phyloP scores from a whole-genome alignment of 2,329 filamentous ascomycete genomes.

The Intubia oerlemansii region DNA sequence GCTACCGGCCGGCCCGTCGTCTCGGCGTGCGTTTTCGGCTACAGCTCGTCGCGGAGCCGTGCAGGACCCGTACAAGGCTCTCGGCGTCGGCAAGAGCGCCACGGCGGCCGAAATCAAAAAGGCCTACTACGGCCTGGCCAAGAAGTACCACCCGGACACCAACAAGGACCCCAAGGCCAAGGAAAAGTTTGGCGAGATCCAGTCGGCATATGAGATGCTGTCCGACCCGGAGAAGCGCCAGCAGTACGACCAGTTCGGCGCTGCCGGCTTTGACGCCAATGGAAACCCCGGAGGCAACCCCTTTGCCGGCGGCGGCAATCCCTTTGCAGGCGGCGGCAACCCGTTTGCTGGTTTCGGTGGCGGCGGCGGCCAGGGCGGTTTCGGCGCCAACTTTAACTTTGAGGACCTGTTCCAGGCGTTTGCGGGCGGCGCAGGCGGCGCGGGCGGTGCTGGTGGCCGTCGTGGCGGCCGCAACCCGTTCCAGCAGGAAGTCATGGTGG shows the following conservation, averaged over 20 bases:
- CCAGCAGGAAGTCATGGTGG: conserved; percentile 62
- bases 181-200: conserved; percentile 83
- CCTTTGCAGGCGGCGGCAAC: conserved; percentile 35
- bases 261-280: conserved; percentile 67
- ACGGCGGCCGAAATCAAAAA: conserved; percentile 84
- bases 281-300: conserved; percentile 32
- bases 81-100: conserved; percentile 70
- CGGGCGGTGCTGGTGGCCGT: conserved; percentile 29
- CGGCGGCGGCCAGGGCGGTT: conserved; percentile 44
- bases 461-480: conserved; percentile 40
- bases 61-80: conserved; percentile 65
- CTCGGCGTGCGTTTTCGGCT: background rate
- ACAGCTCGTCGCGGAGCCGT: background rate
- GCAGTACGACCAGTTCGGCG: conserved; percentile 77
- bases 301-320: conserved; percentile 36
- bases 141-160: conserved; percentile 94
- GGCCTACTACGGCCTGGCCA: conserved; percentile 90
- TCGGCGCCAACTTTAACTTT: conserved; percentile 75
- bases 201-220: conserved; percentile 81
- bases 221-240: conserved; percentile 86
- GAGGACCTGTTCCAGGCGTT: conserved; percentile 91
- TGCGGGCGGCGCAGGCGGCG: conserved; percentile 30
- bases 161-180: conserved; percentile 92
- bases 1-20: background rate
- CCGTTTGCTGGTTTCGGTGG: conserved; percentile 36